Evolutionary conservation across 2,329 filamentous ascomycete genomes (phyloP), one percentile per base, ranked within the genome.

Genomic region (Colletotrichum lentis): DNA sequence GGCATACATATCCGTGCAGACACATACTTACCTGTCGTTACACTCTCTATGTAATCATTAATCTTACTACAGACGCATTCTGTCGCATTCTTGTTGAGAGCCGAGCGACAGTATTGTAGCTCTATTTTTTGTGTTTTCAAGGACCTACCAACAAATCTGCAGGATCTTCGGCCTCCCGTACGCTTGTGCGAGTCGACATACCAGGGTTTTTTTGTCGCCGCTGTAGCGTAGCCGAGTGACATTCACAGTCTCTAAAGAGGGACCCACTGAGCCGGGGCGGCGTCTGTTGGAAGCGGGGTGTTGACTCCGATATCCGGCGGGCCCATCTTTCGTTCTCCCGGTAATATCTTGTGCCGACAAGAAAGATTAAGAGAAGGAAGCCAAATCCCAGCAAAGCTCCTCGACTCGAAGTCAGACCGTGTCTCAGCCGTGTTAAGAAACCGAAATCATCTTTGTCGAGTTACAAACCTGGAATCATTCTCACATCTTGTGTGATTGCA

Each of bases 1-100:
- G 37, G 24, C 41, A 24, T 41, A 22, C 43, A 27, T 35, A 49
- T 41, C 18, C 18, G 18, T 46, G 20, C 16, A 27, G 14, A 43
- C 14, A 43, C 18, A 10, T 31, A 24, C 37, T 18, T 52, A 20
- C 14, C 35, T 43, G 39, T 27, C 12, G 22, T 31, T 49, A 39
- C 24, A n/a, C 12, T 20, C 31, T 60, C 35, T 60, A 41, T 60
- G 59, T 63, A 63, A 62, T 63, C 46, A 43, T 31, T 27, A 53
- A 46, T 60, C 31, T 37, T 27, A 46, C n/a, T 53, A 53, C n/a
- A 39, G 16, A 37, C 20, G 14, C 20, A 7, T 14, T 16, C 14
- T 47, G 8, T 5, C 16, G n/a, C 12, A 8, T 11, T 46, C 18
- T 2, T 18, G 18, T 14, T 54, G 43, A 50, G 14, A 41, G 2